Conservation (phyloP, 176 grass and related monocot species). For the Aegilops longissima region DNA sequence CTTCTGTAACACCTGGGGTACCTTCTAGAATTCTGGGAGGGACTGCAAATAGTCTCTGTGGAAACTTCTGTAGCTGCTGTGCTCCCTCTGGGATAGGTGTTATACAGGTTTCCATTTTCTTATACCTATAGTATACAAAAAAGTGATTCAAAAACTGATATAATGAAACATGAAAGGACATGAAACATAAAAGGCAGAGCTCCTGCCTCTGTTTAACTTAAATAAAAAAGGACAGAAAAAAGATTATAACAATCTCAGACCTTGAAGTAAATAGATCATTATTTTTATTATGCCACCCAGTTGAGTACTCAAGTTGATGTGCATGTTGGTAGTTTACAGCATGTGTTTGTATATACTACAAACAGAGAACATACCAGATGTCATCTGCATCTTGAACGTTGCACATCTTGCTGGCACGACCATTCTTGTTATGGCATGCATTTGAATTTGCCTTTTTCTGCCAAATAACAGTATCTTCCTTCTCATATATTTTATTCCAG, state of each 20-base stretch:
- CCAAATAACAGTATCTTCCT: constrained; percentile 76
- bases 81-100: constrained; percentile 42
- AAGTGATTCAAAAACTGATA: neutral
- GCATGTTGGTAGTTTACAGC: neutral
- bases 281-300: neutral
- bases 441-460: constrained; percentile 56
- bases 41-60: constrained; percentile 54
- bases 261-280: constrained; percentile 3
- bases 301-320: constrained; percentile 17
- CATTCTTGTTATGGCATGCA: constrained; percentile 47
- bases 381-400: constrained; percentile 64
- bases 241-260: constrained; percentile 4
- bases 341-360: neutral
- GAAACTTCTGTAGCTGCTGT: constrained; percentile 57
- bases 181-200: neutral
- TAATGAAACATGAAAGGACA: neutral
- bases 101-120: constrained; percentile 81
- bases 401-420: constrained; percentile 46
- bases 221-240: neutral
- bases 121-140: constrained; percentile 59
- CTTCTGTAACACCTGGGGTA: constrained; percentile 50
- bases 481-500: constrained; percentile 75
- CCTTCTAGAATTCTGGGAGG: constrained; percentile 70
- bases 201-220: neutral
- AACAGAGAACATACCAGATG: constrained; percentile 59